Evolutionary conservation across 140 eudicot species (phyloP), one percentile per base, ranked within the genome.

Genomic region (Anethum foeniculum): DNA sequence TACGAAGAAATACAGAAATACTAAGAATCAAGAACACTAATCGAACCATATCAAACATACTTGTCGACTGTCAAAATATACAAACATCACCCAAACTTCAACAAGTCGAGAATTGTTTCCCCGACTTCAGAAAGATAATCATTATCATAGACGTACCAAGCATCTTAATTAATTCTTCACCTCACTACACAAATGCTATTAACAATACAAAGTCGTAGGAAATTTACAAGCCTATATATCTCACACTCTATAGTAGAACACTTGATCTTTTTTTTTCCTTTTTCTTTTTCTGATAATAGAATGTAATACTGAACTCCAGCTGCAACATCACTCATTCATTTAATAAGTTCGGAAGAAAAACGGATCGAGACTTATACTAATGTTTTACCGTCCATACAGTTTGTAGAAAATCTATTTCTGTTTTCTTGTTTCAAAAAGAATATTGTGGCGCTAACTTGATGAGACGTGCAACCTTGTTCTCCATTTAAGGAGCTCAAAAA

Each of bases 401-500:
- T 38, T 72, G 30, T 39, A 21, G 18, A 72, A 19, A 41, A 18
- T 72, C 19, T 38, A 27, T 72, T 39, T 21, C 15, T 34, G 49
- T n/a, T 12, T 68, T 30, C n/a, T 67, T 67, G 38, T 30, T 27
- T 67, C 41, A 32, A 32, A 25, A 32, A 68, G 39, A 46, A 74
- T 77, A 62, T 78, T 58, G 58, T 71, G 77, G 77, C 82, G 84
- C 69, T 62, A 77, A 65, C 54, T 83, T 23, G 84, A 77, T 64
- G 82, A 77, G 23, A 81, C 84, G 1, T 43, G 82, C 87, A 86
- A 82, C 71, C 87, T 82, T 74, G 90, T 83, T 84, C 93, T 90
- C 91, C 93, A 74, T 84, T 97, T 86, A 76, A 89, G 60, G 30
- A 86, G 67, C 88, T 92, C 94, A 27, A 90, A 87, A 77, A 89